Conservation (phyloP, 352 stramenopile species). For the Lagenidium giganteum region DNA sequence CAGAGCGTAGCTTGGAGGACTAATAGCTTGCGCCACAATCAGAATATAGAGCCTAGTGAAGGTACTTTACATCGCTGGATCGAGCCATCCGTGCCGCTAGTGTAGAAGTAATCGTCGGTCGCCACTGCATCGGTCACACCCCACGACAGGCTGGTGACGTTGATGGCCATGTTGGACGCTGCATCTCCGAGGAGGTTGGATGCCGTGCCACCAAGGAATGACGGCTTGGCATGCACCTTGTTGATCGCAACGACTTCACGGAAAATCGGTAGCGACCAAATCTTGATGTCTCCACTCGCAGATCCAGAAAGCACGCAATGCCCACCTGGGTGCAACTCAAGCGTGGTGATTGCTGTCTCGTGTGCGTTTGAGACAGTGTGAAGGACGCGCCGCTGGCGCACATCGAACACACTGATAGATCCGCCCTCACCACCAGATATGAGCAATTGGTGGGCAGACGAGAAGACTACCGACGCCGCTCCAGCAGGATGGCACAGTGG, state of each 20-base stretch:
- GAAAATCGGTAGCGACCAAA: slow-evolving; percentile 85
- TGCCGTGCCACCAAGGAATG: slow-evolving; percentile 69
- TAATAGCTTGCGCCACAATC: too few relatives aligned
- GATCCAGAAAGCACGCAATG: slow-evolving; percentile 82
- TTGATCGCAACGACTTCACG: slow-evolving; percentile 62
- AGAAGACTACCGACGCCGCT: slow-evolving; percentile 73
- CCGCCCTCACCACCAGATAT: slow-evolving; percentile 78
- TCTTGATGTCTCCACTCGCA: slow-evolving; percentile 81
- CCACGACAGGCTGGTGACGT: slow-evolving; percentile 81
- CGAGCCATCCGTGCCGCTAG: slow-evolving; percentile 75
- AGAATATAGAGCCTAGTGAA: slow-evolving; percentile 22
- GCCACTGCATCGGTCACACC: slow-evolving; percentile 79
- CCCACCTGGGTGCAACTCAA: slow-evolving; percentile 71
- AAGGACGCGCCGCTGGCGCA: slow-evolving; percentile 80
- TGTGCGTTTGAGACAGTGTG: slow-evolving; percentile 81
- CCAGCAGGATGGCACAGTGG: slow-evolving; percentile 72
- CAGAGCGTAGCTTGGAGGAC: too few relatives aligned
- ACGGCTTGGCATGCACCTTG: slow-evolving; percentile 79
- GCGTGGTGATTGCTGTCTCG: slow-evolving; percentile 79
- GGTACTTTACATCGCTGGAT: slow-evolving; percentile 73
- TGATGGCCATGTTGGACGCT: slow-evolving; percentile 82
- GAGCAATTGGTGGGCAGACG: slow-evolving; percentile 69
- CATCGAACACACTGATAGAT: slow-evolving; percentile 81
- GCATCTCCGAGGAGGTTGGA: slow-evolving; percentile 76
- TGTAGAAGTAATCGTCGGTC: slow-evolving; percentile 80